Evolutionary conservation across 495 filamentous ascomycete species (phyloP), one percentile per base, ranked within the genome.

Genomic region (Xylaria telfairii): DNA sequence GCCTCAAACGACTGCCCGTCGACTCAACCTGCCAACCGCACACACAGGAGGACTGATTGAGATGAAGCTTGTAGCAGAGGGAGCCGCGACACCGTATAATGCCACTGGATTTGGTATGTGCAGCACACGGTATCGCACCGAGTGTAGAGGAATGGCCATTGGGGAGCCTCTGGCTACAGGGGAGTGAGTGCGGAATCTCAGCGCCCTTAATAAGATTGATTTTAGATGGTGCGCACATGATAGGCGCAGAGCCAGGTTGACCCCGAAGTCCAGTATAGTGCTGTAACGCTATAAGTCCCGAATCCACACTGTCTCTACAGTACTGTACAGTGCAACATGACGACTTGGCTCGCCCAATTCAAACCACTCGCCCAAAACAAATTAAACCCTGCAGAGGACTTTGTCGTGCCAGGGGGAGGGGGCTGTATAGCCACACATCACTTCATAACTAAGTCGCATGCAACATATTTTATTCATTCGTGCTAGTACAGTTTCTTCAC

Each of bases 331-430:
- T 4, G 28, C 62, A 51, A 24, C 13, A 51, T 51, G 42, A 51
- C 44, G 62, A 47, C 41, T 24, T 34, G 17, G 30, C 9, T 44
- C 24, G n/a, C 26, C 32, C 54, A 47, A 26, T 32, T 49, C 53
- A 37, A 28, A 60, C 34, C 34, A 37, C 34, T 30, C 54, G 10
- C 54, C 47, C 51, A 71, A 60, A 54, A 71, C 64, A 67, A 71
- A 71, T 66, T 71, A 63, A 69, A 69, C 67, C 54, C 69, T 71
- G 69, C 69, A 53, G 39, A 51, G 69, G 69, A 71, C 69, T 71
- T 71, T 70, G 59, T 64, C 44, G 26, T 6, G 67, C 46, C 67
- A 47, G 44, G 69, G 69, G 69, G 54, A 47, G 44, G 69, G 69
- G 69, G 54, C 21, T 21, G 28, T 59, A 57, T 41, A 59, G 28